Percentiles rank a stretch among this genome's conserved stretches.
Conservation (phyloP, 1,284 basidiomycete genomes). For the Ceratobasidium sp. region DNA sequence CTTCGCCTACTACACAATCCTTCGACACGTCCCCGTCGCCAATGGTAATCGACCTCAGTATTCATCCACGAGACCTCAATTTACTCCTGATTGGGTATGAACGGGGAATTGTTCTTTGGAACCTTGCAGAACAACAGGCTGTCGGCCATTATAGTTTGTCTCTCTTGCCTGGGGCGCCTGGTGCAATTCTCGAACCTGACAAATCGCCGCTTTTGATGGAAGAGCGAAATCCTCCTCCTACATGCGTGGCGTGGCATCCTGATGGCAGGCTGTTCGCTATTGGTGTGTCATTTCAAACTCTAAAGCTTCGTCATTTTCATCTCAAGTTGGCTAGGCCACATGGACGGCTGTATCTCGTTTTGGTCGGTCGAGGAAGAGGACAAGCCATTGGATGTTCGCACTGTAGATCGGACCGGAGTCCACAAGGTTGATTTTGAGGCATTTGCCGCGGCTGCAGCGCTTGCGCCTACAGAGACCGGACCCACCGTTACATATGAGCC, state of each 20-base stretch:
- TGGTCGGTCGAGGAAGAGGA: conserved; percentile 86
- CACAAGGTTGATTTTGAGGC: conserved; percentile 47
- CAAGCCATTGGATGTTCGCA: conserved; percentile 79
- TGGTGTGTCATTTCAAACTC: neutral
- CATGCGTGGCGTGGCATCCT: conserved; percentile 70
- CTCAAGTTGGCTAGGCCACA: conserved; percentile 69
- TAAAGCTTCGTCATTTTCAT: conserved; percentile 51
- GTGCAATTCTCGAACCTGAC: conserved; percentile 68
- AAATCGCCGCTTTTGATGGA: conserved; percentile 42
- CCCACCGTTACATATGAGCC: conserved; percentile 64
- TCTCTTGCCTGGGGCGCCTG: conserved; percentile 65
- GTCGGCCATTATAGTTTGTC: conserved; percentile 9
- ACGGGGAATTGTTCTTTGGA: conserved; percentile 76
- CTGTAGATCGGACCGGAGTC: conserved; percentile 56
- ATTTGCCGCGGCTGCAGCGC: conserved; percentile 46
- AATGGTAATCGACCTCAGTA: conserved; percentile 62
- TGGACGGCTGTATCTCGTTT: conserved; percentile 87
- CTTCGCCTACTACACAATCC: conserved; percentile 54
- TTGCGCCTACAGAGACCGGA: conserved; percentile 46
- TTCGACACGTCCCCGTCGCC: conserved; percentile 15
- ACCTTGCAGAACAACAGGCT: conserved; percentile 60
- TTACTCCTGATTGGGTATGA: conserved; percentile 82
- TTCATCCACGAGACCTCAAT: conserved; percentile 84
- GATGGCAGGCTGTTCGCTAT: conserved; percentile 56
- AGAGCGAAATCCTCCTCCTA: conserved; percentile 67